phyloP scores from a whole-genome alignment of 306 rosid species.

The Argentina anserina region DNA sequence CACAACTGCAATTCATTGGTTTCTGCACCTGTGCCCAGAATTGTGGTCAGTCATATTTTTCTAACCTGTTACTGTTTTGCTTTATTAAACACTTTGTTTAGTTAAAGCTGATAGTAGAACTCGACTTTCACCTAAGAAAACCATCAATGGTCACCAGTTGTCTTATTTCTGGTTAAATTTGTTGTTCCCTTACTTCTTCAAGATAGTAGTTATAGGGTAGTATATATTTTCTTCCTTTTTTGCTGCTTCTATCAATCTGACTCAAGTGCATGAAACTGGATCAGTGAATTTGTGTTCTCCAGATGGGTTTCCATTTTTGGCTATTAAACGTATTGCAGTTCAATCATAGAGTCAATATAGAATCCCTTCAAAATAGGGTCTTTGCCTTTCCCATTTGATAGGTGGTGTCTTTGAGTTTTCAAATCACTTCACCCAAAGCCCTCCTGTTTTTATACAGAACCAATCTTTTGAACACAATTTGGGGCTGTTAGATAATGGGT shows the following conservation, averaged over 20 bases:
- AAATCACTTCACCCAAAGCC: neutral
- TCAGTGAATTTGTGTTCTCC: conserved; percentile 7
- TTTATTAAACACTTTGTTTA: neutral
- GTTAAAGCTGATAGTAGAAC: neutral
- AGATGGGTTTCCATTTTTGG: neutral
- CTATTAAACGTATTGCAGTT: no score
- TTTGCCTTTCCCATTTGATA: neutral
- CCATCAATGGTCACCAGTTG: neutral
- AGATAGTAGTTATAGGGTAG: no score
- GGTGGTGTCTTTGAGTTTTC: neutral
- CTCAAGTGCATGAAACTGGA: neutral
- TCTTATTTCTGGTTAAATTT: neutral
- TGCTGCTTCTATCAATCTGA: neutral
- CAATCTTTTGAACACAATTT: neutral
- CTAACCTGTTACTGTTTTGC: neutral
- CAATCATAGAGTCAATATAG: neutral
- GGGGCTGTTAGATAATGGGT: conserved; percentile 14
- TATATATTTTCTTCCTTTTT: neutral
- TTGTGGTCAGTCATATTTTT: conserved; percentile 11
- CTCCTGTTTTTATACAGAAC: neutral
- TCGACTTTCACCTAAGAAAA: neutral
- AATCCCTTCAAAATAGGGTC: neutral
- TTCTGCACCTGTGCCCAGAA: neutral
- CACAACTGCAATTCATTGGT: conserved; percentile 1
- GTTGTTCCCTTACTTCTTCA: neutral